These are phyloP conservation scores for Dothideomycetidae sp. DNA, from an alignment of 2,329 filamentous ascomycete species.

Conservation along the genomic window DNA sequence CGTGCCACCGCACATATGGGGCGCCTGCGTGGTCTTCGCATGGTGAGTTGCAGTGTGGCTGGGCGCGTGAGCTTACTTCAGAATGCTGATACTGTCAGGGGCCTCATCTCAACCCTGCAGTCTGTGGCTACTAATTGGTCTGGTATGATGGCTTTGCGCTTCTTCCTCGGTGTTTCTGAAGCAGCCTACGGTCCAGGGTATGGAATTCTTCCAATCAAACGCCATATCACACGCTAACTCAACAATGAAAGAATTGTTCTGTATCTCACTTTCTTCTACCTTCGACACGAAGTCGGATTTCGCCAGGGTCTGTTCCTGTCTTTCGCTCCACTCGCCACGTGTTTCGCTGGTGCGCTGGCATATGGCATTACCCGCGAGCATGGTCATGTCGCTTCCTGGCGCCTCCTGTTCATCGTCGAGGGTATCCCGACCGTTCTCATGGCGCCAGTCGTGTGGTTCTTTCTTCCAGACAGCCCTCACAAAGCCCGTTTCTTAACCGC, in stretches of 20 bases:
- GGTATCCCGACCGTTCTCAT: conserved; percentile 45
- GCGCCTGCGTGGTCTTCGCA: conserved; percentile 11
- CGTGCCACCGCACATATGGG: conserved; percentile 23
- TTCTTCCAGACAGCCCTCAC: conserved; percentile 37
- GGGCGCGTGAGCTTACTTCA: background rate
- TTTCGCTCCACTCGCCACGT: conserved; percentile 56
- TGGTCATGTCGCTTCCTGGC: conserved; percentile 46
- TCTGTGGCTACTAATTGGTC: conserved; percentile 27
- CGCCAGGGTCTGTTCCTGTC: conserved; percentile 40
- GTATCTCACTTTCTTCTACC: conserved; percentile 44
- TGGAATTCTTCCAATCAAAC: no score
- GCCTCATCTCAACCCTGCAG: conserved; percentile 25
- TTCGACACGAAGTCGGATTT: conserved; percentile 41
- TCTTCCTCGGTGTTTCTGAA: conserved; percentile 42
- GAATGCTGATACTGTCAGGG: no score
- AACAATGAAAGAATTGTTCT: no score
- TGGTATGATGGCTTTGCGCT: conserved; percentile 32
- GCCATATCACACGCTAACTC: no score
- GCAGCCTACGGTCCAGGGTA: conserved; percentile 31
- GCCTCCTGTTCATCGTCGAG: conserved; percentile 47
- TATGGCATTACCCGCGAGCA: conserved; percentile 50
- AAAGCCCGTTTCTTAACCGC: conserved; percentile 39
- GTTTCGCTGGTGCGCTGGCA: conserved; percentile 55
- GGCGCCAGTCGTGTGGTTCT: conserved; percentile 40
- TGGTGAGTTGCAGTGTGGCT: conserved; percentile 7